A percentile compares a stretch with the other conserved stretches of the same genome.
These are phyloP conservation scores for Microcyclospora tardicrescens DNA, from an alignment of 2,329 filamentous ascomycete genomes.

Conservation along the genomic window DNA sequence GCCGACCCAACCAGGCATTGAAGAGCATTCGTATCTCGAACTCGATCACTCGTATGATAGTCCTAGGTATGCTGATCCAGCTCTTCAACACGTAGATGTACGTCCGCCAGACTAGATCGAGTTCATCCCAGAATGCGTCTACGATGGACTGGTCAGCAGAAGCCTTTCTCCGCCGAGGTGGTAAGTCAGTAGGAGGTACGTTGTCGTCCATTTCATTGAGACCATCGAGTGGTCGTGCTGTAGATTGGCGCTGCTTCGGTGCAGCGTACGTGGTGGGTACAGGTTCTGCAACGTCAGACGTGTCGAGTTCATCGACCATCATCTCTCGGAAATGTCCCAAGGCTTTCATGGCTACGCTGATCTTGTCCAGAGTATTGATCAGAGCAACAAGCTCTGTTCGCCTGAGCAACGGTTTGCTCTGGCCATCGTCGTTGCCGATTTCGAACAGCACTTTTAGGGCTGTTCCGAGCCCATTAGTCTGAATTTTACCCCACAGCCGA, in stretches of 20 bases:
- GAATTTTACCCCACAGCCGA: slow-evolving; percentile 91
- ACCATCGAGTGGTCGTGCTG: slow-evolving; percentile 11
- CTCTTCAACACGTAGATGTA: slow-evolving; percentile 53
- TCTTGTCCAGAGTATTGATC: slow-evolving; percentile 82
- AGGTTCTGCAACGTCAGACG: slow-evolving; percentile 6
- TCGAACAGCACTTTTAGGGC: slow-evolving; percentile 95
- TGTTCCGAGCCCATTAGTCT: slow-evolving; percentile 87
- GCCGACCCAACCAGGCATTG: slow-evolving; percentile 51
- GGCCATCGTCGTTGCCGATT: slow-evolving; percentile 51
- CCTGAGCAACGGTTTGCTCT: slow-evolving; percentile 57
- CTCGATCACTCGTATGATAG: slow-evolving; percentile 33
- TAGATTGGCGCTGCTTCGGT: slow-evolving; percentile 1
- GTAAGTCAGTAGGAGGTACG: slow-evolving; percentile 28
- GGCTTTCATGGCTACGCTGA: slow-evolving; percentile 67
- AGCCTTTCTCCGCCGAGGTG: slow-evolving; percentile 11
- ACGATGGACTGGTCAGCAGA: slow-evolving; percentile 30
- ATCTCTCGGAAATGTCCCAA: slow-evolving; percentile 57
- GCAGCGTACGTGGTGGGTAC: slow-evolving; percentile 6
- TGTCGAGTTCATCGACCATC: slow-evolving; percentile 21
- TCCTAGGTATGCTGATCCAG: slow-evolving; percentile 44
- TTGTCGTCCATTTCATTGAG: slow-evolving; percentile 11
- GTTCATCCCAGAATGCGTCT: slow-evolving; percentile 52
- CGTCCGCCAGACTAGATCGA: slow-evolving; percentile 48
- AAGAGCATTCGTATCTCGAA: slow-evolving; percentile 44
- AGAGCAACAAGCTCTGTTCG: slow-evolving; percentile 88